Conservation (phyloP, 345 rosid species). For the Pugionium dolabratum region DNA sequence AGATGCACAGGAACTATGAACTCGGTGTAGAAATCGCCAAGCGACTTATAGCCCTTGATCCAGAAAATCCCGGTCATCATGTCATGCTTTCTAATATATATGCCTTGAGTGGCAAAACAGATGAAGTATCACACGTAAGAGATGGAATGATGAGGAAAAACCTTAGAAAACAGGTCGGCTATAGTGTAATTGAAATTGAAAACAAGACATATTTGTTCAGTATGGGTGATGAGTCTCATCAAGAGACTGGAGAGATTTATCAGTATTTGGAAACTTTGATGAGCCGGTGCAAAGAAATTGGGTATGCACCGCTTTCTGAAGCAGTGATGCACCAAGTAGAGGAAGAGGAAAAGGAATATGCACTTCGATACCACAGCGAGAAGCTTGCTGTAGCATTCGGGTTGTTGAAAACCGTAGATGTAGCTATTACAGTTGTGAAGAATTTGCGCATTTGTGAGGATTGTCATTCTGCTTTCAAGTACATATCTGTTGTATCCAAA, state of each 20-base stretch:
- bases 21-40: conserved; percentile 75
- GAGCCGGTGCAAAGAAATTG: conserved; percentile 63
- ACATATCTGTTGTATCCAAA: conserved; percentile 52
- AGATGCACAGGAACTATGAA: conserved; percentile 79
- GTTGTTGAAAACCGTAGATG: conserved; percentile 53
- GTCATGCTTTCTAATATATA: conserved; percentile 83
- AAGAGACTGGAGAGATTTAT: conserved; percentile 55
- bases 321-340: conserved; percentile 77
- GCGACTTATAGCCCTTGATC: conserved; percentile 64
- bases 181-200: conserved; percentile 61
- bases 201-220: conserved; percentile 61
- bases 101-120: conserved; percentile 74
- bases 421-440: conserved; percentile 58
- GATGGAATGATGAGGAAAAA: conserved; percentile 61
- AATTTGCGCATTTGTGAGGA: conserved; percentile 83
- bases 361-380: conserved; percentile 79
- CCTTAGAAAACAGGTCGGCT: conserved; percentile 76
- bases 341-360: conserved; percentile 81
- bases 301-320: conserved; percentile 59
- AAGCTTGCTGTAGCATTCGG: conserved; percentile 84
- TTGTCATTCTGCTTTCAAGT: conserved; percentile 74
- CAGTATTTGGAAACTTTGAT: conserved; percentile 62
- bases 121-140: conserved; percentile 62
- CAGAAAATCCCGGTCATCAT: conserved; percentile 87
- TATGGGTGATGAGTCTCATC: conserved; percentile 75